Percentiles rank a stretch among this genome's conserved stretches.
phyloP scores from a whole-genome alignment of 768 basidiomycete genomes.

The Tylopilus cervinicoccineus region DNA sequence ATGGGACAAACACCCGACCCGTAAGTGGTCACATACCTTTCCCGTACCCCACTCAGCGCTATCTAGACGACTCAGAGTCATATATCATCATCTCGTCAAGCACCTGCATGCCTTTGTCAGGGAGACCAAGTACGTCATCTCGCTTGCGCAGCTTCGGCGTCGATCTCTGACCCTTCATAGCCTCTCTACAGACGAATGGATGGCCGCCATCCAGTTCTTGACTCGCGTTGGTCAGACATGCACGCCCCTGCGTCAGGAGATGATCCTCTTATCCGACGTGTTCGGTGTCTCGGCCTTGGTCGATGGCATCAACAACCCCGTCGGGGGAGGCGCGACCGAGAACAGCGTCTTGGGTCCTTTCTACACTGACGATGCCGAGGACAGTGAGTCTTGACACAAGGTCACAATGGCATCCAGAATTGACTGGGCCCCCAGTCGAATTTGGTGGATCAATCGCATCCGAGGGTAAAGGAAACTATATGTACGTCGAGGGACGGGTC shows the following conservation, averaged over 20 bases:
- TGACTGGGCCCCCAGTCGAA: slow-evolving; percentile 40
- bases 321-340: slow-evolving; percentile 60
- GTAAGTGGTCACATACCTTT: slow-evolving; percentile 25
- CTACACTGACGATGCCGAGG: slow-evolving; percentile 71
- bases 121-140: slow-evolving; percentile 52
- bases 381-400: slow-evolving; percentile 41
- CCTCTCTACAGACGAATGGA: slow-evolving; percentile 85
- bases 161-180: slow-evolving; percentile 22
- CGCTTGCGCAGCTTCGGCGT: background rate
- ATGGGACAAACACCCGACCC: slow-evolving; percentile 35
- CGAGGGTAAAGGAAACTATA: slow-evolving; percentile 81
- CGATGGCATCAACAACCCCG: slow-evolving; percentile 69
- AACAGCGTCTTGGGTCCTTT: slow-evolving; percentile 81
- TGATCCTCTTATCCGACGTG: slow-evolving; percentile 81
- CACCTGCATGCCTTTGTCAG: slow-evolving; percentile 74
- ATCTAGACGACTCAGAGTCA: slow-evolving; percentile 41
- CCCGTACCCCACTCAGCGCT: background rate
- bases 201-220: slow-evolving; percentile 72
- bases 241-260: slow-evolving; percentile 68
- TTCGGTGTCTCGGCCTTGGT: slow-evolving; percentile 78
- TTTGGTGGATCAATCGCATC: slow-evolving; percentile 77
- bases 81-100: slow-evolving; percentile 49
- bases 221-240: slow-evolving; percentile 72
- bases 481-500: slow-evolving; percentile 76
- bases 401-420: background rate